Evolutionary conservation across 768 basidiomycete species (phyloP), one percentile per base, ranked within the genome.

Genomic region (Agaricus bisporus): DNA sequence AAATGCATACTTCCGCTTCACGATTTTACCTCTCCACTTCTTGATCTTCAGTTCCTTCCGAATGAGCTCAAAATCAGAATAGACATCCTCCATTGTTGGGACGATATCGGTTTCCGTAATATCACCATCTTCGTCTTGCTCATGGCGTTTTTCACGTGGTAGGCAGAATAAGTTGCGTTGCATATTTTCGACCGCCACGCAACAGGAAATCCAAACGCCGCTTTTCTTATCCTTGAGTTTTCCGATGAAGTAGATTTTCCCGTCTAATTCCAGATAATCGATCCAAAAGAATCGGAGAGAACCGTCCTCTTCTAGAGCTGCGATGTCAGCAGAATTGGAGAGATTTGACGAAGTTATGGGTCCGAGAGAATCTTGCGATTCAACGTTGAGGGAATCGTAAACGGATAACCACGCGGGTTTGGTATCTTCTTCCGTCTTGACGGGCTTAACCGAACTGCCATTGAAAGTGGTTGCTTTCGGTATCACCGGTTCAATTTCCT

Each of bases 211-310:
- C 82, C 86, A 95, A 7, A 74, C 63, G 14, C 75, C 75, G 3
- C 81, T 78, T 4, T 73, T 69, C 68, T 86, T 86, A 69, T 95
- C 92, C 60, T 87, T 82, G 41, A 94, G 79, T 70, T 98, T 98
- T 6, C 97, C 97, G 41, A 91, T 81, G 58, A 99, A 87, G 64
- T 91, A 87, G 3, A 99, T 73, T 55, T 80, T 82, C 14, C 94
- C 95, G 14, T 88, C 81, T 45, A 81, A 78, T 64, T 98, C 93
- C 32, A 95, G 81, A 62, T 92, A 92, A 64, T 99, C 97, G 18
- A 98, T 74, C 97, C 97, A 99, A 74, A 86, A 99, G 75, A 99
- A 94, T 25, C 80, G 80, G 12, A 98, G 71, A 3, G 84, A 88
- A 1, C 91, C 93, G 58, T 97, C 92, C 4, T 80, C 70, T 63